Evolutionary conservation across 371 early-diverging fungal species (phyloP).

Genomic region (Apophysomyces sp.): DNA sequence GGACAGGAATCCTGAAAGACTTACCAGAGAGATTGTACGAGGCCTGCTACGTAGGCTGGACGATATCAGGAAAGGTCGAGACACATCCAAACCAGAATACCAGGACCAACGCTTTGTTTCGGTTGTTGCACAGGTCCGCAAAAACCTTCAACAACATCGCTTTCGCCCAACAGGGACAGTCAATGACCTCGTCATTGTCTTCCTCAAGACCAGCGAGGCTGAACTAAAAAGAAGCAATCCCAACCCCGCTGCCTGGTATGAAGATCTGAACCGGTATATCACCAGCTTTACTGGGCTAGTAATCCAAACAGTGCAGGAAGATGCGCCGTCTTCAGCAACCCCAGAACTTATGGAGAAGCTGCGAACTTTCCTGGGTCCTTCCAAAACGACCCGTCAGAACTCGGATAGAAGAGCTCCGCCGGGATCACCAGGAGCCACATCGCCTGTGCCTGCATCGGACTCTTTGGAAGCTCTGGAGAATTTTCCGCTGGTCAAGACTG

Average conservation of each 20-base stretch:
- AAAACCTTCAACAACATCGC: conserved; percentile 31
- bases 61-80: conserved; percentile 33
- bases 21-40: conserved; percentile 32
- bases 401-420: conserved; percentile 1
- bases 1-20: conserved; percentile 26
- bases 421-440: background rate
- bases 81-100: conserved; percentile 28
- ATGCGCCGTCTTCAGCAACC: conserved; percentile 32
- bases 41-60: conserved; percentile 32
- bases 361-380: background rate
- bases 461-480: conserved; percentile 9
- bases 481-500: conserved; percentile 24
- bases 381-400: background rate
- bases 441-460: background rate
- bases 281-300: conserved; percentile 31
- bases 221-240: conserved; percentile 36
- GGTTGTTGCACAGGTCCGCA: conserved; percentile 20
- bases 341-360: conserved; percentile 26
- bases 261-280: conserved; percentile 32
- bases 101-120: conserved; percentile 27
- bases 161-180: conserved; percentile 33
- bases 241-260: conserved; percentile 35
- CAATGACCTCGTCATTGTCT: conserved; percentile 36
- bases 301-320: conserved; percentile 30
- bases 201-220: conserved; percentile 30